Base-by-base conservation (phyloP, 495 filamentous ascomycete genomes). In the Neurospora tetrasperma region DNA sequence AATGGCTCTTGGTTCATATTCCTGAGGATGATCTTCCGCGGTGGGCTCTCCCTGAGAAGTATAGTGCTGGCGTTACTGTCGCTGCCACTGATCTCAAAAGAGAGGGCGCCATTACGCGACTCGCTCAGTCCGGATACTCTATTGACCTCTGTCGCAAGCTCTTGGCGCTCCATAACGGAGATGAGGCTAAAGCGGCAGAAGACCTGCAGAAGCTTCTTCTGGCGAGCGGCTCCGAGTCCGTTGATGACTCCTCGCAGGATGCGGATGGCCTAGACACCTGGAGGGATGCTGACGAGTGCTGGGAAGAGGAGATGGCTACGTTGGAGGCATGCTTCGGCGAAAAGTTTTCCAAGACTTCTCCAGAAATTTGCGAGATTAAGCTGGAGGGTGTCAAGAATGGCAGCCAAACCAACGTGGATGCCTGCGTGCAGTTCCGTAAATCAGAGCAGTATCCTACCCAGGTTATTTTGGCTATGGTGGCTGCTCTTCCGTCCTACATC, bases 1-100 rank as follows among this genome's bases (percentile, higher is more conserved):
- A 89, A 76, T 99, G 96, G 96, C 88, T 99, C 23, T 85, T 99
- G 27, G 92, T 98, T 41, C 94, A 99, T 81, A 92, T 99, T 23
- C 96, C 96, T 3, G 96, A 99, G 80, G 96, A 98, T 79, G 96
- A 99, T 79, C 82, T 98, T 3, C 96, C 96, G 0, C 80, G 86
- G 20, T 97, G 94, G 93, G 91, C 92, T 79, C 84, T 99, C 35
- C 96, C 96, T 4, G 95, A 96, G 81, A 89, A 88, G 54, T 99
- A 99, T 77, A 88, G 89, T 2, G 94, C 94, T 11, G 96, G 96
- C 18, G 89, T 98, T 69, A 92, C 89, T 66, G 89, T 98, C 73
- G 94, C 89, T 2, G 90, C 90, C 48, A 90, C 88, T 9, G 91
- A 98, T 81, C 78, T 97, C 66, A 90, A 89, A 75, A 88, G 86